A percentile compares a stretch with the other conserved stretches of the same genome.
Evolutionary conservation across 2,329 filamentous ascomycete species (phyloP).

Genomic region (Epichloe hybrida): DNA sequence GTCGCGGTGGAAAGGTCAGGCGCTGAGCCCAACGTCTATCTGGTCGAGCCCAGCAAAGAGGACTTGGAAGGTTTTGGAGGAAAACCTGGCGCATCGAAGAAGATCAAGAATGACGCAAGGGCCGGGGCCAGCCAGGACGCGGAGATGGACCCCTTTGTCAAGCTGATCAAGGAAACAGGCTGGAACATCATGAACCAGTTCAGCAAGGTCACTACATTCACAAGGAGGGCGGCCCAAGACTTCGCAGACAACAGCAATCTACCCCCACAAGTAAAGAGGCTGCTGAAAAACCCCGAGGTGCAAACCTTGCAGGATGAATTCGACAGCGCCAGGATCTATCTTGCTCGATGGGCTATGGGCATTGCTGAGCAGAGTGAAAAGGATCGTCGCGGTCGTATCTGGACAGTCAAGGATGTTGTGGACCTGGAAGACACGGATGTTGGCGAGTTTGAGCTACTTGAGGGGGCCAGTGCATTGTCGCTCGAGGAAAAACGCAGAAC

Average conservation of each 20-base stretch:
- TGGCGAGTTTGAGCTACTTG: constrained; percentile 88
- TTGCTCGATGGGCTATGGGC: constrained; percentile 96
- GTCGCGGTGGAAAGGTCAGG: constrained; percentile 69
- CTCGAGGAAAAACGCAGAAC: constrained; percentile 64
- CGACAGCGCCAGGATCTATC: constrained; percentile 85
- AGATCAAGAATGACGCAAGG: constrained; percentile 18
- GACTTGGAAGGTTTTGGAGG: constrained; percentile 71
- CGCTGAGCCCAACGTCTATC: constrained; percentile 80
- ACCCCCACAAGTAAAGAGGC: constrained; percentile 76
- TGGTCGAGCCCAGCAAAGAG: constrained; percentile 76
- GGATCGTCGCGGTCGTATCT: constrained; percentile 74
- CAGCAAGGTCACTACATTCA: constrained; percentile 94
- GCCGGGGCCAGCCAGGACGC: constrained; percentile 42
- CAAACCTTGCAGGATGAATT: constrained; percentile 95
- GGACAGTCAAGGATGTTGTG: constrained; percentile 83
- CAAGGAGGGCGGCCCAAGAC: constrained; percentile 78
- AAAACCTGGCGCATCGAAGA: constrained; percentile 33
- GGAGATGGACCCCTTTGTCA: constrained; percentile 80
- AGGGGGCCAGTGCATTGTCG: constrained; percentile 60
- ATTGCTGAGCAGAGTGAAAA: constrained; percentile 93
- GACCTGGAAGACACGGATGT: constrained; percentile 91
- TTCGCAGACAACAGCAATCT: constrained; percentile 83
- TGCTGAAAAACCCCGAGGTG: constrained; percentile 85
- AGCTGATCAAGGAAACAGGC: constrained; percentile 83
- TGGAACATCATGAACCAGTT: constrained; percentile 97